These are phyloP conservation scores for Pichia nanzhaoensis DNA, from an alignment of 805 yeast genomes.

Conservation along the genomic window DNA sequence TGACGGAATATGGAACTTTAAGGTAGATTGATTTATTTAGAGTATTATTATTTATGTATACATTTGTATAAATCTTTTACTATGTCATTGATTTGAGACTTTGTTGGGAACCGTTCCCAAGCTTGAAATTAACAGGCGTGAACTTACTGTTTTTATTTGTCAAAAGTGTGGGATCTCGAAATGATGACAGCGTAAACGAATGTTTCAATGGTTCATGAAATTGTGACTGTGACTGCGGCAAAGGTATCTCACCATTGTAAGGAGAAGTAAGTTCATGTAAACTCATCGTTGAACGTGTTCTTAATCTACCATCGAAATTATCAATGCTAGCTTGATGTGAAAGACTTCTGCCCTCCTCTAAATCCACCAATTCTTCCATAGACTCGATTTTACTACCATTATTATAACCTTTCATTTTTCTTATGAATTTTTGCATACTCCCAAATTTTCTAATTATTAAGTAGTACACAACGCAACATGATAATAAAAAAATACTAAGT, in stretches of 20 bases:
- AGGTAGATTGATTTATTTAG: slow-evolving; percentile 17
- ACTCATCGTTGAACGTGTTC: slow-evolving; percentile 29
- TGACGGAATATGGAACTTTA: slow-evolving; percentile 77
- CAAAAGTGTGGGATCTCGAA: slow-evolving; percentile 5
- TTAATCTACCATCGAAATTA: slow-evolving; percentile 15
- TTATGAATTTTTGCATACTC: slow-evolving; percentile 10
- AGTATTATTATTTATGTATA: too few species aligned
- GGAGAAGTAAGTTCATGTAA: slow-evolving; percentile 16
- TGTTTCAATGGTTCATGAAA: slow-evolving; percentile 7
- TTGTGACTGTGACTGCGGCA: too few species aligned
- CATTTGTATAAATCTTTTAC: not conserved
- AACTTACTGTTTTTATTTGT: not conserved
- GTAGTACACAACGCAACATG: slow-evolving; percentile 1
- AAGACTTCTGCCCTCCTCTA: slow-evolving; percentile 13
- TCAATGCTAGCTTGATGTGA: slow-evolving; percentile 10
- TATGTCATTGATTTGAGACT: slow-evolving; percentile 5
- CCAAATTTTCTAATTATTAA: slow-evolving; percentile 10
- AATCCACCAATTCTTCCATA: slow-evolving; percentile 7
- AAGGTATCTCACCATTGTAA: not conserved
- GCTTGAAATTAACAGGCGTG: not conserved
- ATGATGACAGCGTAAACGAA: slow-evolving; percentile 11
- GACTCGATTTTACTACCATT: not conserved
- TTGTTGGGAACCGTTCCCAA: slow-evolving; percentile 9
- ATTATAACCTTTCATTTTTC: slow-evolving; percentile 1
- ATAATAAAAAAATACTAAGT: slow-evolving; percentile 3